phyloP scores from a whole-genome alignment of 1,284 basidiomycete species.

The Cutaneotrichosporon sp. region DNA sequence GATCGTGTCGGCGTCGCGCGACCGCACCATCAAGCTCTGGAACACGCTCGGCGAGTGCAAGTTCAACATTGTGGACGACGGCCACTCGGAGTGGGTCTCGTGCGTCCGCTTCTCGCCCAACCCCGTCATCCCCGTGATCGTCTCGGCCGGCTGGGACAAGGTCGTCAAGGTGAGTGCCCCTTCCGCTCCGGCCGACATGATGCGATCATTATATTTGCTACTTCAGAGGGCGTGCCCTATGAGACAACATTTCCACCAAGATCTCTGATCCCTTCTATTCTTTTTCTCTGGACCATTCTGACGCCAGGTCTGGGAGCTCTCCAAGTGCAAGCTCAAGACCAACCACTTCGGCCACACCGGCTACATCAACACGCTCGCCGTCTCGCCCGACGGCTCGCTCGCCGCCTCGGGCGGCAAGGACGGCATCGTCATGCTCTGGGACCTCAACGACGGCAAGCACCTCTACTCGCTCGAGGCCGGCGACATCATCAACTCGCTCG shows the following conservation, averaged over 20 bases:
- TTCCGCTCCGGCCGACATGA: conserved; percentile 50
- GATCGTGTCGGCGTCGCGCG: conserved; percentile 97
- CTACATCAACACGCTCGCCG: conserved; percentile 98
- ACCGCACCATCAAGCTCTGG: conserved; percentile 99
- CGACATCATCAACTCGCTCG: conserved; percentile 97
- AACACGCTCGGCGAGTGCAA: conserved; percentile 99
- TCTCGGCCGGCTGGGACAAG: conserved; percentile 99
- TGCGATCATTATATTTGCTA: conserved; percentile 74
- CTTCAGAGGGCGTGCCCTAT: conserved; percentile 72
- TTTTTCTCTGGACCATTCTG: conserved; percentile 18
- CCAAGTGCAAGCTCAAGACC: conserved; percentile 99
- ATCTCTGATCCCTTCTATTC: conserved; percentile 61
- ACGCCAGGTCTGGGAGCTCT: conserved; percentile 95
- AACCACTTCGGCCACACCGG: conserved; percentile 99
- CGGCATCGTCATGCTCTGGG: conserved; percentile 99
- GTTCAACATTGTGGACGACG: conserved; percentile 99
- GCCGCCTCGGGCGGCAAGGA: conserved; percentile 99
- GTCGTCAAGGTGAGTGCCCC: conserved; percentile 87
- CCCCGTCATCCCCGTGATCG: conserved; percentile 96
- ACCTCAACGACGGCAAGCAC: conserved; percentile 99
- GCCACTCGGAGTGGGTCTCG: conserved; percentile 97
- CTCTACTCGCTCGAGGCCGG: conserved; percentile 99
- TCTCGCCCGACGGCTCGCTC: conserved; percentile 98
- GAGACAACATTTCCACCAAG: conserved; percentile 75
- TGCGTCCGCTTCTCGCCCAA: conserved; percentile 99